These are phyloP conservation scores for Entophlyctis luteolus DNA, from an alignment of 192 early-diverging fungal species.

Conservation along the genomic window DNA sequence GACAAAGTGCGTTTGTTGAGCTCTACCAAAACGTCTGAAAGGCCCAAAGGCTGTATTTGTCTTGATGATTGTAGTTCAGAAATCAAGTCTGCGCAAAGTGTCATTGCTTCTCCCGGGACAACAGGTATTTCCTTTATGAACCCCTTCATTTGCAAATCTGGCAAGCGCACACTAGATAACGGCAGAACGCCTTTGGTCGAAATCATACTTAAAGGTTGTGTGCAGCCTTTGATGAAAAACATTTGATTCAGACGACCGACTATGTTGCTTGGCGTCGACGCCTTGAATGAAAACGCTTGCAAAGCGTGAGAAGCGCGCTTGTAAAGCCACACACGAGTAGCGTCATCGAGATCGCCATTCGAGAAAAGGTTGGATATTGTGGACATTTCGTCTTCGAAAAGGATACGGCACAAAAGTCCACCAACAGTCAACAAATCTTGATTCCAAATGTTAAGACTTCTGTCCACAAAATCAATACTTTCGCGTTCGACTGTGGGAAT, in stretches of 20 bases:
- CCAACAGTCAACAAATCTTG: constrained; percentile 71
- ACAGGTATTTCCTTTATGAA: constrained; percentile 68
- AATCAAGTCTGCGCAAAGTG: constrained; percentile 55
- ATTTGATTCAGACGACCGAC: constrained; percentile 59
- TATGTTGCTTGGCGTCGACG: constrained; percentile 65
- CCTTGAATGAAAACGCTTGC: constrained; percentile 61
- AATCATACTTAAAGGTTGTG: constrained; percentile 53
- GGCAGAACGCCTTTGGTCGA: constrained; percentile 62
- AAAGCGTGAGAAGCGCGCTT: constrained; percentile 67
- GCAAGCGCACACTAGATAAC: constrained; percentile 53
- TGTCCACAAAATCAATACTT: constrained; percentile 84
- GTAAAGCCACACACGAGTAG: constrained; percentile 51
- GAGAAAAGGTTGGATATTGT: constrained; percentile 49
- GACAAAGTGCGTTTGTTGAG: constrained; percentile 54
- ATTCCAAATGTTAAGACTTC: constrained; percentile 73
- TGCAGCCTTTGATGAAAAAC: constrained; percentile 55
- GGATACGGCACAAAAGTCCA: constrained; percentile 66
- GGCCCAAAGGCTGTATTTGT: constrained; percentile 45
- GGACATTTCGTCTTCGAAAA: constrained; percentile 75
- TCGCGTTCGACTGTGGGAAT: constrained; percentile 93
- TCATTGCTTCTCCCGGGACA: constrained; percentile 48
- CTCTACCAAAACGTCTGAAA: constrained; percentile 67
- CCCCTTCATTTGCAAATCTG: constrained; percentile 49
- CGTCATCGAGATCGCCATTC: constrained; percentile 45
- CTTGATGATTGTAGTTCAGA: constrained; percentile 45